Percentiles rank a stretch among this genome's conserved stretches.
Evolutionary conservation across 352 stramenopile genomes (phyloP).

Genomic region (Phytophthora pinifolia): DNA sequence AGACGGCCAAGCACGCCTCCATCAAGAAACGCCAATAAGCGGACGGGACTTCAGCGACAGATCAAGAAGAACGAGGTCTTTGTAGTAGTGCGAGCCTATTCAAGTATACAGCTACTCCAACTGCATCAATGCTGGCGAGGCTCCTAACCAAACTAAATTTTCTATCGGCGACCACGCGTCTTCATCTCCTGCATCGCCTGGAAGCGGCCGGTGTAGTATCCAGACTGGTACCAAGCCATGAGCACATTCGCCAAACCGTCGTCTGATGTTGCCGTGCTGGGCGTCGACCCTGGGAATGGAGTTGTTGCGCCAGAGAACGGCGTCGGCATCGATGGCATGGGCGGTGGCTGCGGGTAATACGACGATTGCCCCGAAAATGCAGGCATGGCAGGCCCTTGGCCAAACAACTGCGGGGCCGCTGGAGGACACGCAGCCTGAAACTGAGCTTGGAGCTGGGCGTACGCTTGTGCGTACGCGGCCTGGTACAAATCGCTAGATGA

Average conservation of each 20-base stretch:
- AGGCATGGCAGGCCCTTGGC: slow-evolving; percentile 17
- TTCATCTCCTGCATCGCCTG: slow-evolving; percentile 82
- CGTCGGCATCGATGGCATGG: slow-evolving; percentile 24
- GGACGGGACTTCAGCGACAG: background rate
- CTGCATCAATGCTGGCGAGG: background rate
- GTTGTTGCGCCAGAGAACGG: slow-evolving; percentile 25
- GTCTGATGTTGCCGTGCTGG: slow-evolving; percentile 25
- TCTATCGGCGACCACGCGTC: slow-evolving; percentile 27
- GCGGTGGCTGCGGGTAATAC: slow-evolving; percentile 27
- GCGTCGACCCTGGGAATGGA: slow-evolving; percentile 17
- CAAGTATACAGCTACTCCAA: slow-evolving; percentile 3
- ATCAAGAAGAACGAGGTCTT: slow-evolving; percentile 3
- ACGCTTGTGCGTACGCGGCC: slow-evolving; percentile 66
- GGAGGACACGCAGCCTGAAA: slow-evolving; percentile 40
- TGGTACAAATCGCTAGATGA: slow-evolving; percentile 53
- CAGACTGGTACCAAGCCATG: slow-evolving; percentile 85
- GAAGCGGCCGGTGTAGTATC: slow-evolving; percentile 80
- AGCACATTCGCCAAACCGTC: slow-evolving; percentile 74
- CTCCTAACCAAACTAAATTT: slow-evolving; percentile 9
- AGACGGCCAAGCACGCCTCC: slow-evolving; percentile 31
- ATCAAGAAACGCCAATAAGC: slow-evolving; percentile 70
- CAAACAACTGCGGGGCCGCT: slow-evolving; percentile 23
- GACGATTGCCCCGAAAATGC: slow-evolving; percentile 21
- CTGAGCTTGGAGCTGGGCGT: slow-evolving; percentile 62
- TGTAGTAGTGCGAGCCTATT: slow-evolving; percentile 8